These are phyloP conservation scores for Amniculicola lignicola DNA, from an alignment of 495 filamentous ascomycete genomes.

Conservation along the genomic window DNA sequence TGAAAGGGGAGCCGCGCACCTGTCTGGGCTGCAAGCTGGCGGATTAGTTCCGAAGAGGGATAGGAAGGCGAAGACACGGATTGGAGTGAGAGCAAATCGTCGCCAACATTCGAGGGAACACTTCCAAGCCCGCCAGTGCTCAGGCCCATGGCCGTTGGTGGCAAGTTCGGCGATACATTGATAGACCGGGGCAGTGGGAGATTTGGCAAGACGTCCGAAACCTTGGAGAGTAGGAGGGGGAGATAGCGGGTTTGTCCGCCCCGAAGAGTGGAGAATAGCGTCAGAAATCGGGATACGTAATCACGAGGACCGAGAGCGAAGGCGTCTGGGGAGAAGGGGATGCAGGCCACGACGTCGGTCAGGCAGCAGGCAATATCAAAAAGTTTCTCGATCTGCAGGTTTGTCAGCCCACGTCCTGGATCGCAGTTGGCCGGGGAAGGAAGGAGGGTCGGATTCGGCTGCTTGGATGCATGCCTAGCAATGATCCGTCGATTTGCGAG, in stretches of 20 bases:
- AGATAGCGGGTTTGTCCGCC: conserved; percentile 68
- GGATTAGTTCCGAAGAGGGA: conserved; percentile 23
- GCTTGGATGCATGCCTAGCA: too few relatives aligned
- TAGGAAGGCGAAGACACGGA: conserved; percentile 16
- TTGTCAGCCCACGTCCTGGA: conserved; percentile 32
- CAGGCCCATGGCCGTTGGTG: conserved; percentile 11
- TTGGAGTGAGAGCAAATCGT: conserved; percentile 6
- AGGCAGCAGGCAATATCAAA: conserved; percentile 72
- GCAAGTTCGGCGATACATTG: conserved; percentile 14
- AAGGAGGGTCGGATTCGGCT: too few relatives aligned
- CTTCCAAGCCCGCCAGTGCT: neutral
- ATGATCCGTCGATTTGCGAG: too few relatives aligned
- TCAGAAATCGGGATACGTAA: conserved; percentile 66
- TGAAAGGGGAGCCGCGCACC: conserved; percentile 24
- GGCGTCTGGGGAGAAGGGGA: conserved; percentile 52
- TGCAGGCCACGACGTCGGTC: conserved; percentile 67
- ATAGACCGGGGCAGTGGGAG: conserved; percentile 24
- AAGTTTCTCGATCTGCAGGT: conserved; percentile 65
- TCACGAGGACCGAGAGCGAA: conserved; percentile 67
- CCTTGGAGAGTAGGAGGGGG: conserved; percentile 65
- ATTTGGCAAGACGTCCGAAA: conserved; percentile 60
- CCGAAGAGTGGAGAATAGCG: conserved; percentile 64
- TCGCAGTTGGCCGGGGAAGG: neutral
- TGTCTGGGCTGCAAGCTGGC: conserved; percentile 29
- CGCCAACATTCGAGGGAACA: conserved; percentile 12